These are phyloP conservation scores for Candida sonorensis DNA, from an alignment of 805 yeast genomes.

Conservation along the genomic window DNA sequence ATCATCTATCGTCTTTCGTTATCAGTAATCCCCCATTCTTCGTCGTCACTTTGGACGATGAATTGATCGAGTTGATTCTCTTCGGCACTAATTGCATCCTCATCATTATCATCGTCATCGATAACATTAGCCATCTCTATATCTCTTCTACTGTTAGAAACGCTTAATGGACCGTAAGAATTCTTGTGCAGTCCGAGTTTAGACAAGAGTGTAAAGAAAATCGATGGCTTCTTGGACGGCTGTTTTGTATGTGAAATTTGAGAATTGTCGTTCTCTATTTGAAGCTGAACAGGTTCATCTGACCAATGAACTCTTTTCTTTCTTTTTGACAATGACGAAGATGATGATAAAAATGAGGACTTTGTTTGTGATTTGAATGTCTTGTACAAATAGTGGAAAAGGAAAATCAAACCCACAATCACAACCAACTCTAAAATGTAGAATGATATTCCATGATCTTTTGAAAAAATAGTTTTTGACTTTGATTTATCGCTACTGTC, in stretches of 20 bases:
- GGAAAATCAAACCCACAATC: conserved; percentile 14
- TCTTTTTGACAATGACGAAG: conserved; percentile 17
- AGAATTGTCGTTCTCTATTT: conserved; percentile 5
- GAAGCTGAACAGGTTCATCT: conserved; percentile 15
- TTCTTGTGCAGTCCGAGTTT: too few relatives aligned
- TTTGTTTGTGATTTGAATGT: conserved; percentile 13
- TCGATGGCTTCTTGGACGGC: too few relatives aligned
- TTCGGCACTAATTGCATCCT: too few relatives aligned
- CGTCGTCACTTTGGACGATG: conserved; percentile 45
- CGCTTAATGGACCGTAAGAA: too few relatives aligned
- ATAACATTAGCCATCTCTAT: conserved; percentile 36
- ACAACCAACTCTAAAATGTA: conserved; percentile 20
- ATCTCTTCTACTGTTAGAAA: conserved; percentile 22
- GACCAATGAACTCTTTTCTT: conserved; percentile 30
- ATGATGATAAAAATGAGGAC: conserved; percentile 17
- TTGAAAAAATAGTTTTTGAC: conserved; percentile 1
- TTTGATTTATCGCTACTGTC: neutral
- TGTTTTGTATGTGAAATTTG: too few relatives aligned
- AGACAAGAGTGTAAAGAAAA: too few relatives aligned
- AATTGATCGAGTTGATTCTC: conserved; percentile 40
- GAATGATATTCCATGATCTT: conserved; percentile 9
- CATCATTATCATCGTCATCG: conserved; percentile 35
- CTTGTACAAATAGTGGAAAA: conserved; percentile 20
- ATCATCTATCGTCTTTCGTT: too few relatives aligned
- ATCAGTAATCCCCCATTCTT: conserved; percentile 14